Base-by-base conservation (phyloP, 108 stramenopile genomes). In the Parietichytrium sp. region DNA sequence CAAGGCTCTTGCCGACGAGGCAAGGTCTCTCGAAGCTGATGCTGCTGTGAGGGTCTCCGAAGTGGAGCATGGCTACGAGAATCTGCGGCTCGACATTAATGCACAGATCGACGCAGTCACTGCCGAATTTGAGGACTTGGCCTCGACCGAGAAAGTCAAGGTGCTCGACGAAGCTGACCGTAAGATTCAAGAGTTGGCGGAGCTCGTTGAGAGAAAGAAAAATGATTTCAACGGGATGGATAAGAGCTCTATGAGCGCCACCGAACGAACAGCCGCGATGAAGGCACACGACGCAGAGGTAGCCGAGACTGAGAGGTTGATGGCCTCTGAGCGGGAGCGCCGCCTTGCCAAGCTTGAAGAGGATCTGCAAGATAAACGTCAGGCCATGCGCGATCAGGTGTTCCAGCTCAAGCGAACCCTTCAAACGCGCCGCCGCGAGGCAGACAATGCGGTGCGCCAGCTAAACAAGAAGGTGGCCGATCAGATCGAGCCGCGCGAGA, bases 41-140 rank as follows among this genome's bases (percentile, higher is more conserved):
- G 55, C 29, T 33, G 53, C 52, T 26, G 55, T 49, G 8, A 27
- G 25, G 23, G 23, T 31, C 36, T 29, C 31, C 16, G 23, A 86
- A 50, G 51, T 50, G 27, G 84, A 85, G 33, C 29, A 53, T 4
- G 84, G 84, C 2, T 31, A 52, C 13, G 83, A 84, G 13, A 42
- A 88, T 38, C 78, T 85, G 30, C 50, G 77, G 16, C 84, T 85
- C 23, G 55, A 83, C 54, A 36, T 77, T 4, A 87, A 86, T 23
- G 42, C 85, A 15, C 86, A 90, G 54, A 89, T 89, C 23, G 89
- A 89, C n/a, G 86, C 82, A 53, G 79, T 91, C 30, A 85, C 87
- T 31, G 85, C 50, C 12, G 86, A 89, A 38, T 79, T 87, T 80
- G 45, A 84, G 26, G 86, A 48, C 29, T 87, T 87, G 51, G 83